phyloP scores from a whole-genome alignment of 352 stramenopile species.

The Peronospora farinosa region DNA sequence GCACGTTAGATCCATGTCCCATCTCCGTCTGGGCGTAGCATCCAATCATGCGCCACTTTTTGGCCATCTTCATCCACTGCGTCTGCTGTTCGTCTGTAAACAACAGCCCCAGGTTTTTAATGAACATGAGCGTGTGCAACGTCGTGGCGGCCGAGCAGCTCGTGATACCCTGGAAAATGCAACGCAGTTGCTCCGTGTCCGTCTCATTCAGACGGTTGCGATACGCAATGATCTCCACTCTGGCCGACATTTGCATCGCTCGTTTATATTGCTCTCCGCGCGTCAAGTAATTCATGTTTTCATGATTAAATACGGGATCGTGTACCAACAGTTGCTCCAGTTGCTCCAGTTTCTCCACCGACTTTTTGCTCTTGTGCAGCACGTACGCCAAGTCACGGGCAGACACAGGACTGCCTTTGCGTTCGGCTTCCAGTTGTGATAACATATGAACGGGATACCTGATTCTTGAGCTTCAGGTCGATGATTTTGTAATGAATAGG shows the following conservation, averaged over 20 bases:
- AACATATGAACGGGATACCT: slow-evolving; percentile 10
- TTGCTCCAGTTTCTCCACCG: slow-evolving; percentile 45
- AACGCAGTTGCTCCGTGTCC: slow-evolving; percentile 50
- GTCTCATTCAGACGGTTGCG: slow-evolving; percentile 46
- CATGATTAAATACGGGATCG: slow-evolving; percentile 49
- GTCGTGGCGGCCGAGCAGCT: slow-evolving; percentile 49
- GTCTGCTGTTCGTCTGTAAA: slow-evolving; percentile 66
- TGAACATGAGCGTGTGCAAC: slow-evolving; percentile 70
- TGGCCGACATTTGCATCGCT: slow-evolving; percentile 48
- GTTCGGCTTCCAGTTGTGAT: slow-evolving; percentile 32
- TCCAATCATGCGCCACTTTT: slow-evolving; percentile 67
- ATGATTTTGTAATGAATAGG: no score
- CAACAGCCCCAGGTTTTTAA: slow-evolving; percentile 56
- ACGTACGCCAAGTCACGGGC: slow-evolving; percentile 58
- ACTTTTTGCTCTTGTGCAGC: slow-evolving; percentile 45
- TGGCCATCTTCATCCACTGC: slow-evolving; percentile 61
- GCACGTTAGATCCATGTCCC: slow-evolving; percentile 85
- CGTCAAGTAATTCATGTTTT: slow-evolving; percentile 62
- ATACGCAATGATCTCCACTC: slow-evolving; percentile 50
- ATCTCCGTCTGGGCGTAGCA: slow-evolving; percentile 88
- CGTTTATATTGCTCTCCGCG: slow-evolving; percentile 58
- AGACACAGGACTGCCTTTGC: slow-evolving; percentile 36
- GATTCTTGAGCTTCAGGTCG: no score
- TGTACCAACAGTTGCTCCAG: slow-evolving; percentile 47
- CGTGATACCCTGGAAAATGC: slow-evolving; percentile 48